Base-by-base conservation (phyloP, 2,329 filamentous ascomycete genomes). In the Hymenoscyphus salicellus region DNA sequence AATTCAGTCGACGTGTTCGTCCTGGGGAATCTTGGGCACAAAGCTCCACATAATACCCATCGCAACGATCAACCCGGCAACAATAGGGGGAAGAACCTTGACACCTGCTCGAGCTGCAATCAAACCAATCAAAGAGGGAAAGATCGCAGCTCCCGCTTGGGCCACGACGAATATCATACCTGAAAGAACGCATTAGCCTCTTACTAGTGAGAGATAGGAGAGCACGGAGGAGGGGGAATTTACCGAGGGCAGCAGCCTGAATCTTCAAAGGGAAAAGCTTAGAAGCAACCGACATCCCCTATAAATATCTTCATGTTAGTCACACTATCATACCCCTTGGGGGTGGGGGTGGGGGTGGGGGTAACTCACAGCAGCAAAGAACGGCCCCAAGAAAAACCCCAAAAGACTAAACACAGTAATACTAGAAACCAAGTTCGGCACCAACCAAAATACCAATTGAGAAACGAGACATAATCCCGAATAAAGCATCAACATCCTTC, bases 401-500 rank as follows among this genome's bases (percentile, higher is more conserved):
- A 87, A 71, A 0, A 86, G 70, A 62, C 80, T 83, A 63, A 86
- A 79, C 0, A 82, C 81, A 0, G 86, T 80, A 0, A 83, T 82
- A 14, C 83, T 83, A 0, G 79, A 80, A 11, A 84, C 73, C 17
- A 80, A 75, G 67, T 79, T 79, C 0, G 78, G 76, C 0, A 82
- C 79, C 73, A 86, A 76, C 86, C 86, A 88, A 60, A 88, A 88
- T 0, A 87, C 75, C 7, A 88, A 70, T 67, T 88, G 85, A 0
- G 88, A 72, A 0, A 72, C 83, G 0, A 88, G 76, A 61, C 82
- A 81, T 0, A 86, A 64, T 1, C 81, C 70, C 32, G 79, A 79
- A 60, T 86, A 89, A 0, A 83, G 52, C 1, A 86, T 76, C 0
- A 87, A 73, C 84, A 88, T 87, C 3, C 78, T 77, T 20, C 82